Conservation (phyloP, 176 grass and related monocot genomes). For the Tillandsia leiboldiana region DNA sequence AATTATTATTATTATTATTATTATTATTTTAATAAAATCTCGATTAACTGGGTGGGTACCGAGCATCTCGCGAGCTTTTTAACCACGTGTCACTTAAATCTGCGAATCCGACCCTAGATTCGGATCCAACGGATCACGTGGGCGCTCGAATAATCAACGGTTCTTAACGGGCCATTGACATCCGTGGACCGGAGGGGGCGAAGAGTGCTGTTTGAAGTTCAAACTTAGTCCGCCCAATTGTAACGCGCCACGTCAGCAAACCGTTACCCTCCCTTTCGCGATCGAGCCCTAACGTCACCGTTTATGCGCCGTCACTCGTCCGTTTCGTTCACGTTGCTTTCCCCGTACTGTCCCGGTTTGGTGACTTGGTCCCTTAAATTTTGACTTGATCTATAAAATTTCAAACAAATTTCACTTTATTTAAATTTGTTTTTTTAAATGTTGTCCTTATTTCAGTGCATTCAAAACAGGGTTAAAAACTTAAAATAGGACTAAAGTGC, state of each 20-base stretch:
- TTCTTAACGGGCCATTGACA: slow-evolving; percentile 1
- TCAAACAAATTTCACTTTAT: too few relatives aligned
- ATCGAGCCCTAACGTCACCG: slow-evolving; percentile 8
- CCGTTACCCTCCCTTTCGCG: background rate
- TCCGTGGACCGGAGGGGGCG: too few relatives aligned
- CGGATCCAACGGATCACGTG: slow-evolving; percentile 7
- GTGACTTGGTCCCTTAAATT: background rate
- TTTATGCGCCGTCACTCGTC: slow-evolving; percentile 37
- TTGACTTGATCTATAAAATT: too few relatives aligned
- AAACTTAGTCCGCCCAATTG: slow-evolving; percentile 37
- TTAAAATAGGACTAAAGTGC: too few relatives aligned
- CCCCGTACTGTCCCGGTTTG: background rate
- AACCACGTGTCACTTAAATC: slow-evolving; percentile 15
- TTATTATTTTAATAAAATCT: too few relatives aligned
- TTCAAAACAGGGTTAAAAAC: too few relatives aligned
- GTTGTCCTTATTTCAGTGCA: too few relatives aligned
- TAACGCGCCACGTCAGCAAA: slow-evolving; percentile 33
- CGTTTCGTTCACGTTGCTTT: slow-evolving; percentile 26
- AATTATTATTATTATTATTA: too few relatives aligned
- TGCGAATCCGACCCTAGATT: background rate
- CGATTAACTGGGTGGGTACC: too few relatives aligned
- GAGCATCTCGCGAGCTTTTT: background rate
- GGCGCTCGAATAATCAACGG: slow-evolving; percentile 17
- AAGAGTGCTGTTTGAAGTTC: slow-evolving; percentile 50
- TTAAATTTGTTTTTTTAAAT: too few relatives aligned